phyloP scores from a whole-genome alignment of 108 stramenopile species.

The Nitzschia sp. region DNA sequence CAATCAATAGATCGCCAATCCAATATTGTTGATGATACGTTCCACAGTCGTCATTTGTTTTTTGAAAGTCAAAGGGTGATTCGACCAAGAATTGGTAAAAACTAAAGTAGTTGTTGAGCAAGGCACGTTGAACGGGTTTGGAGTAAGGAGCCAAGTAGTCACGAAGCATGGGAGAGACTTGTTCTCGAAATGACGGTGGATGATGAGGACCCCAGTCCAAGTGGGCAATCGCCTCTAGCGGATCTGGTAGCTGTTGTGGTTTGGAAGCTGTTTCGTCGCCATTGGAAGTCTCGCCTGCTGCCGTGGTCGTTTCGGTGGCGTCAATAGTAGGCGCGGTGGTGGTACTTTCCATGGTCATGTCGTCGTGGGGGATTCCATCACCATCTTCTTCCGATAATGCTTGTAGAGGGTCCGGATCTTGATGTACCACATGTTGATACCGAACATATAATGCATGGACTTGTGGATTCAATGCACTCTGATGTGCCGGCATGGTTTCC shows the following conservation, averaged over 20 bases:
- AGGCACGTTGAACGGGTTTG: slow-evolving; percentile 11
- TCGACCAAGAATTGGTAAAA: slow-evolving; percentile 83
- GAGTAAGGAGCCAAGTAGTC: slow-evolving; percentile 14
- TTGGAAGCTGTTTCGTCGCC: not conserved
- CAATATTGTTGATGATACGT: slow-evolving; percentile 93
- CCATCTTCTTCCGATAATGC: not conserved
- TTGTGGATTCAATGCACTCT: slow-evolving; percentile 69
- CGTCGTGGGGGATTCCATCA: not conserved
- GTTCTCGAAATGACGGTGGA: slow-evolving; percentile 41
- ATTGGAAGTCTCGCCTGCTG: not conserved
- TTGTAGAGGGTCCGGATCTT: slow-evolving; percentile 73
- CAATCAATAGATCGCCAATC: slow-evolving; percentile 75
- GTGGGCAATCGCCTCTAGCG: not conserved
- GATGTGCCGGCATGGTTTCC: slow-evolving; percentile 65
- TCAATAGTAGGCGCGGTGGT: not conserved
- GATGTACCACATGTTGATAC: slow-evolving; percentile 74
- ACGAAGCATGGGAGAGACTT: slow-evolving; percentile 19
- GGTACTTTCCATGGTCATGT: not conserved
- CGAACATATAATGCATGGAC: slow-evolving; percentile 69
- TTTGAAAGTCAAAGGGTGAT: slow-evolving; percentile 46
- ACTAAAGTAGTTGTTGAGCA: slow-evolving; percentile 35
- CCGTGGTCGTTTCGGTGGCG: not conserved
- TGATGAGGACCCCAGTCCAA: slow-evolving; percentile 43
- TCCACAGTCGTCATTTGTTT: slow-evolving; percentile 55
- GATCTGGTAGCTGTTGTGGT: slow-evolving; percentile 6